Evolutionary conservation across 148 eudicot species (phyloP).

Genomic region (Diospyros lotus): DNA sequence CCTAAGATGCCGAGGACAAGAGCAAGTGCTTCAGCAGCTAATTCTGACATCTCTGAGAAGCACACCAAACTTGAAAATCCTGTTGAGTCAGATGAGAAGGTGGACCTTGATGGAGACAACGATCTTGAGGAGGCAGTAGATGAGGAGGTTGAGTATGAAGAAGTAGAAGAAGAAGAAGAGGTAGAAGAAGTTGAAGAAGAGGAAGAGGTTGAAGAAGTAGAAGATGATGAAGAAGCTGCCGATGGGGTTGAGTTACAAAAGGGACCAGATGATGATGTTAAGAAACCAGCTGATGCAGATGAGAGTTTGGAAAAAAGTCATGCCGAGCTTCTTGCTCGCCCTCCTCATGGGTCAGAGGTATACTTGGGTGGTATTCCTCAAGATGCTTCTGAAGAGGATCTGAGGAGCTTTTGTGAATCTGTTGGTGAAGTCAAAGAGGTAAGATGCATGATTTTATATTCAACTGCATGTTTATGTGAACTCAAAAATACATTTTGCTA

Average conservation of each 20-base stretch:
- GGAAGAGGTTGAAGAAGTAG: slow-evolving; percentile 45
- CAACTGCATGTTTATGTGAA: background rate
- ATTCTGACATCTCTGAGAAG: slow-evolving; percentile 39
- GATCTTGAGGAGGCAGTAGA: slow-evolving; percentile 69
- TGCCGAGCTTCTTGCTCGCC: slow-evolving; percentile 84
- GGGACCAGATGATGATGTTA: slow-evolving; percentile 37
- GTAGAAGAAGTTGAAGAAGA: slow-evolving; percentile 55
- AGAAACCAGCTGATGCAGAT: slow-evolving; percentile 26
- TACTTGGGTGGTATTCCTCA: slow-evolving; percentile 81
- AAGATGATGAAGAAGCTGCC: slow-evolving; percentile 40
- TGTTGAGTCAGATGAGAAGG: slow-evolving; percentile 51
- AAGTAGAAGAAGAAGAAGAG: slow-evolving; percentile 71
- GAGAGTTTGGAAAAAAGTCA: slow-evolving; percentile 47
- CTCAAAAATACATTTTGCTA: background rate
- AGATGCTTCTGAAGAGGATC: slow-evolving; percentile 72
- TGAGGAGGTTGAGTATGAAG: slow-evolving; percentile 76
- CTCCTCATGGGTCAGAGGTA: slow-evolving; percentile 96
- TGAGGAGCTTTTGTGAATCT: slow-evolving; percentile 74
- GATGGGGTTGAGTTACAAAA: slow-evolving; percentile 17
- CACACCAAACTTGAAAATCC: slow-evolving; percentile 40
- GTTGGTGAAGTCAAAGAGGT: slow-evolving; percentile 88
- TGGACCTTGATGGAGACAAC: slow-evolving; percentile 59
- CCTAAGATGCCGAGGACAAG: slow-evolving; percentile 82
- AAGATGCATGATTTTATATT: slow-evolving; percentile 11
- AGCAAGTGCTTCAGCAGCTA: slow-evolving; percentile 41